These are phyloP conservation scores for Andalucia godoyi DNA, from an alignment of 78 protist species.

Conservation along the genomic window DNA sequence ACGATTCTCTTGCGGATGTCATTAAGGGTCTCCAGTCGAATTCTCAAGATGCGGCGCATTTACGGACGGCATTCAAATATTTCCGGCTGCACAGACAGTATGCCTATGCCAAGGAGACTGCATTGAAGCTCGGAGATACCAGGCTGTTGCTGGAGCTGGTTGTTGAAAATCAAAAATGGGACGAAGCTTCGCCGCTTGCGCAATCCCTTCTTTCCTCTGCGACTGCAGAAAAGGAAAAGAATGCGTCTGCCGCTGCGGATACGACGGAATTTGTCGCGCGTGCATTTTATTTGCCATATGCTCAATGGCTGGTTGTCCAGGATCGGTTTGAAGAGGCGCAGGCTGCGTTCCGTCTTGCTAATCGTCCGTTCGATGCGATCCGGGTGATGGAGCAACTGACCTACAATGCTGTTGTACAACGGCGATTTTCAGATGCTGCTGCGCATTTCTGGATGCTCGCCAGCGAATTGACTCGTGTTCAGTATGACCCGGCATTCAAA, in stretches of 20 bases:
- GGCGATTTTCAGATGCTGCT: slow-evolving; percentile 25
- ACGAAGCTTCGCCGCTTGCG: slow-evolving; percentile 34
- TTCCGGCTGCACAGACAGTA: slow-evolving; percentile 3
- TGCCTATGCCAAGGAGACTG: slow-evolving; percentile 25
- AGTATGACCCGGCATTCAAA: neutral
- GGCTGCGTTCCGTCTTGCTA: slow-evolving; percentile 28
- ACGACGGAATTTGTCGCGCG: neutral
- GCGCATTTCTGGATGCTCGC: slow-evolving; percentile 28
- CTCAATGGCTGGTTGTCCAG: slow-evolving; percentile 32
- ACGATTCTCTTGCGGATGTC: neutral
- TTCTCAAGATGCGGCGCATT: neutral
- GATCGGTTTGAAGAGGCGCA: slow-evolving; percentile 63
- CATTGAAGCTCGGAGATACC: slow-evolving; percentile 22
- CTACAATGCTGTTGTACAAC: slow-evolving; percentile 20
- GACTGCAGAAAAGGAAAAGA: neutral
- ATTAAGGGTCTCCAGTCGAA: neutral
- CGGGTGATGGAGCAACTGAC: slow-evolving; percentile 31
- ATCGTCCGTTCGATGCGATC: slow-evolving; percentile 15
- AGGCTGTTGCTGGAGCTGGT: slow-evolving; percentile 16
- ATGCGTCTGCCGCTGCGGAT: neutral
- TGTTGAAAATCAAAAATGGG: slow-evolving; percentile 34
- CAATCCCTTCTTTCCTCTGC: neutral
- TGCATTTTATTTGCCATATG: slow-evolving; percentile 57
- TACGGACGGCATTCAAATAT: neutral
- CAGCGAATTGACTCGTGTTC: neutral